Percentiles rank a stretch among this genome's conserved stretches.
Conservation (phyloP, 2,329 filamentous ascomycete genomes). For the Pyricularia grisea region DNA sequence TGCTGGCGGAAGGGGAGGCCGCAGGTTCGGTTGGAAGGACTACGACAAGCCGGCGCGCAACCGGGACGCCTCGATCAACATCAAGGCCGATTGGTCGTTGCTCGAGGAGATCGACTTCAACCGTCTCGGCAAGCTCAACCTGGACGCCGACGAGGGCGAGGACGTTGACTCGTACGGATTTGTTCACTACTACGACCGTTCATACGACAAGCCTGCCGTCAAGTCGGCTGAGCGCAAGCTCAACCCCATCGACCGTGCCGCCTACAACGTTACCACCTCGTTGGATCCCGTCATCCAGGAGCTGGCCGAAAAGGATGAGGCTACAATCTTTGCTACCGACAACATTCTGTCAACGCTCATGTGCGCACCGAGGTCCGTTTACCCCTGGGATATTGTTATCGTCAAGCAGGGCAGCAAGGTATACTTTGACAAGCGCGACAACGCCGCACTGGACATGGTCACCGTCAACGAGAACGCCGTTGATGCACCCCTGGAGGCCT, state of each 20-base stretch:
- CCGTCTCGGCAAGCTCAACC: slow-evolving; percentile 87
- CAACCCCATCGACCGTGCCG: slow-evolving; percentile 80
- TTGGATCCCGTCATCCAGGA: slow-evolving; percentile 96
- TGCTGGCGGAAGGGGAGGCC: slow-evolving; percentile 62
- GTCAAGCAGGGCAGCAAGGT: slow-evolving; percentile 90
- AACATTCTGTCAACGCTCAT: slow-evolving; percentile 98
- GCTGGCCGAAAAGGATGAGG: slow-evolving; percentile 89
- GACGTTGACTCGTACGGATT: slow-evolving; percentile 94
- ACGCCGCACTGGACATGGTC: slow-evolving; percentile 89
- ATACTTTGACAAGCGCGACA: slow-evolving; percentile 97
- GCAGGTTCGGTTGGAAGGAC: slow-evolving; percentile 96
- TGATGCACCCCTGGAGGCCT: slow-evolving; percentile 84
- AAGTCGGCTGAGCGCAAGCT: slow-evolving; percentile 84
- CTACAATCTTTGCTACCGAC: slow-evolving; percentile 93
- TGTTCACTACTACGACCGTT: slow-evolving; percentile 96
- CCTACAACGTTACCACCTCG: slow-evolving; percentile 96
- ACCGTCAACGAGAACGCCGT: slow-evolving; percentile 98
- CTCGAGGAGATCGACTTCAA: slow-evolving; percentile 98
- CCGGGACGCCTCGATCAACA: slow-evolving; percentile 90
- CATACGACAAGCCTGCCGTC: slow-evolving; percentile 87
- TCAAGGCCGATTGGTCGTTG: slow-evolving; percentile 91
- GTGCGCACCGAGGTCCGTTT: slow-evolving; percentile 93
- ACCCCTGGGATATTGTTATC: slow-evolving; percentile 97
- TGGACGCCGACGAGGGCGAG: slow-evolving; percentile 90
- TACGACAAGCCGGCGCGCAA: slow-evolving; percentile 97